Evolutionary conservation across 176 grass and related monocot species (phyloP), one percentile per base, ranked within the genome.

Genomic region (Thinopyrum elongatum): DNA sequence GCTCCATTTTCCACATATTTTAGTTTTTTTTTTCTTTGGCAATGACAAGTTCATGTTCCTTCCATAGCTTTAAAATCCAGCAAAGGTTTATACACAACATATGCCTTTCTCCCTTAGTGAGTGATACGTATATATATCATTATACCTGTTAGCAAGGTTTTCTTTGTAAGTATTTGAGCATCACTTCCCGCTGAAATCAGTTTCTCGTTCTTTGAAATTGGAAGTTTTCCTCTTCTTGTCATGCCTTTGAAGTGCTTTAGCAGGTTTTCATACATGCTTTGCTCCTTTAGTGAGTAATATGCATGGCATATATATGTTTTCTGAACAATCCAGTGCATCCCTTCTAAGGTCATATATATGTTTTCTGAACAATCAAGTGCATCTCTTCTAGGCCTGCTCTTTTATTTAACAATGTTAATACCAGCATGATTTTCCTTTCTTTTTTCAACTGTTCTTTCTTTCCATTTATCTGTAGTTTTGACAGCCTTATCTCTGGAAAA

Each of bases 161-260:
- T 74, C 22, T 44, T 8, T 47, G 23, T 27, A 7, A 28, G 71
- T 26, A 28, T 49, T 14, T 28, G 42, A 15, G n/a, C 70, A 74
- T 74, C 23, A 46, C 12, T 16, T 74, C 13, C n/a, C 41, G 28
- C 23, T 74, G 39, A 74, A 28, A 67, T 74, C 10, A 30, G 49
- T 82, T 21, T 51, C 29, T 62, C n/a, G 30, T 66, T 17, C 64
- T 79, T 59, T 46, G 44, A 68, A 27, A 38, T 39, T 64, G n/a
- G 31, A 78, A 49, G 30, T 21, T 68, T 87, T 82, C 21, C 23
- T 79, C 29, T 65, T 55, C n/a, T 64, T 62, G 79, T 6, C 30
- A 55, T 66, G 44, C 33, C 26, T 60, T 17, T 80, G 58, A 28
- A 66, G 14, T 79, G 23, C 3, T 7, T 70, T 14, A 3, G 31